A percentile compares a stretch with the other conserved stretches of the same genome.
Evolutionary conservation across 129 eudicot genomes (phyloP).

Genomic region (Saussurea involucrata): DNA sequence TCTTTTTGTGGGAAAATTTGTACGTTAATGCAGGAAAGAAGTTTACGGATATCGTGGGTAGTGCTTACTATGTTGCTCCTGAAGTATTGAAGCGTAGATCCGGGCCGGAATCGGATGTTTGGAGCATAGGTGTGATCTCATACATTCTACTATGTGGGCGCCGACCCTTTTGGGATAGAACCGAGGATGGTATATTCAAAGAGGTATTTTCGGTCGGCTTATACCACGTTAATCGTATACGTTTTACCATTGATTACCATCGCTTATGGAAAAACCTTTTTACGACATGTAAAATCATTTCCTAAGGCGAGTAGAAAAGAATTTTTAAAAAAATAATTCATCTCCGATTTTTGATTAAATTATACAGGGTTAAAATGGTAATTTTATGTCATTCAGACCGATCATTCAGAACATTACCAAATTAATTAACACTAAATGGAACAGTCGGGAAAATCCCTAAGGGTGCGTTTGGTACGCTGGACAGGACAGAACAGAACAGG

Average conservation of each 20-base stretch:
- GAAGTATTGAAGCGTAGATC: conserved; percentile 92
- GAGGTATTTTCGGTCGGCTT: conserved; percentile 40
- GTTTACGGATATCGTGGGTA: conserved; percentile 88
- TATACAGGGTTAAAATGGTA: neutral
- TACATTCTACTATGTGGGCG: conserved; percentile 93
- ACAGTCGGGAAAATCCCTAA: neutral
- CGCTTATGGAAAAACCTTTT: neutral
- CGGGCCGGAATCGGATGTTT: conserved; percentile 96
- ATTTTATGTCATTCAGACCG: neutral
- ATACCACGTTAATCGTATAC: neutral
- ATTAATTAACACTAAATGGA: no score
- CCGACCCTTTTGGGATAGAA: conserved; percentile 96
- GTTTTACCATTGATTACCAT: neutral
- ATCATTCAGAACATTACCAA: no score
- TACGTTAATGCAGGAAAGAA: conserved; percentile 54
- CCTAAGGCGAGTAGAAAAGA: neutral
- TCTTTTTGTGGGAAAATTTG: neutral
- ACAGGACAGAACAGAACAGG: no score
- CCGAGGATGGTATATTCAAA: conserved; percentile 93
- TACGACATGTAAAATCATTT: neutral
- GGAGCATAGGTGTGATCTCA: conserved; percentile 99
- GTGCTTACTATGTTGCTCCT: conserved; percentile 99
- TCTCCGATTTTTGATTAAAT: no score
- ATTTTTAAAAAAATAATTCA: no score
- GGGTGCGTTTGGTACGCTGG: no score